Percentiles rank a stretch among this genome's conserved stretches.
Conservation (phyloP, 192 early-diverging fungal species). For the Coemansia sp. region DNA sequence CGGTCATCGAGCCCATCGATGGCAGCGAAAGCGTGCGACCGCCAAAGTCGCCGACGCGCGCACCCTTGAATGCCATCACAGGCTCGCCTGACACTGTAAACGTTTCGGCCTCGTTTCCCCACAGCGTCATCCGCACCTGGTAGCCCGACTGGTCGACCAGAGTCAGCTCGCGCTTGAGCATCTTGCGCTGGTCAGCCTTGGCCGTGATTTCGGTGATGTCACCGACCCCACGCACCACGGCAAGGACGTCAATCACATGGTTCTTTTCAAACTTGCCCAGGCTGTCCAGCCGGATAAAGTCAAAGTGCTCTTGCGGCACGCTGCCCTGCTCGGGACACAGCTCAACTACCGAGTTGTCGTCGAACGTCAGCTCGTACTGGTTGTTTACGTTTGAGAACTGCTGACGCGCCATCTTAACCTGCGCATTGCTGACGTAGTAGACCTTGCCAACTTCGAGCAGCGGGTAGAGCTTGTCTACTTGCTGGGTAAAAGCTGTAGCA, state of each 20-base stretch:
- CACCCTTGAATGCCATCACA: slow-evolving; percentile 81
- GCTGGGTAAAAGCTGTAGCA: slow-evolving; percentile 90
- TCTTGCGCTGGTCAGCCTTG: slow-evolving; percentile 38
- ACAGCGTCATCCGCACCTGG: slow-evolving; percentile 76
- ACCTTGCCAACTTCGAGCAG: slow-evolving; percentile 77
- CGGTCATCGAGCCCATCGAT: slow-evolving; percentile 43
- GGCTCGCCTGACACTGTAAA: slow-evolving; percentile 55
- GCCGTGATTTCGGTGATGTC: slow-evolving; percentile 63
- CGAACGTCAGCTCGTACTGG: slow-evolving; percentile 90
- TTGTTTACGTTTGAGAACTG: slow-evolving; percentile 79
- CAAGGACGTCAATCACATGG: slow-evolving; percentile 72
- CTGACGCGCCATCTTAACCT: slow-evolving; percentile 79
- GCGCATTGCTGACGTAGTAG: slow-evolving; percentile 81
- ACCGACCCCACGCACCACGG: slow-evolving; percentile 63
- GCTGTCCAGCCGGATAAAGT: slow-evolving; percentile 67
- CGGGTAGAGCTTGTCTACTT: slow-evolving; percentile 73
- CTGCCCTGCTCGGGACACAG: slow-evolving; percentile 42
- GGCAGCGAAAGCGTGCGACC: slow-evolving; percentile 63
- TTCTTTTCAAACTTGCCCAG: slow-evolving; percentile 72
- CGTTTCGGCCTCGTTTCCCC: slow-evolving; percentile 76
- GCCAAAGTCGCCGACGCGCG: slow-evolving; percentile 83
- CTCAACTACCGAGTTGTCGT: slow-evolving; percentile 64
- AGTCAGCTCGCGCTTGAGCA: slow-evolving; percentile 79
- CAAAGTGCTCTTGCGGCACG: slow-evolving; percentile 54
- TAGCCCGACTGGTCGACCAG: slow-evolving; percentile 75